These are phyloP conservation scores for Vanrija humicola DNA, from an alignment of 1,284 basidiomycete genomes.

Conservation along the genomic window DNA sequence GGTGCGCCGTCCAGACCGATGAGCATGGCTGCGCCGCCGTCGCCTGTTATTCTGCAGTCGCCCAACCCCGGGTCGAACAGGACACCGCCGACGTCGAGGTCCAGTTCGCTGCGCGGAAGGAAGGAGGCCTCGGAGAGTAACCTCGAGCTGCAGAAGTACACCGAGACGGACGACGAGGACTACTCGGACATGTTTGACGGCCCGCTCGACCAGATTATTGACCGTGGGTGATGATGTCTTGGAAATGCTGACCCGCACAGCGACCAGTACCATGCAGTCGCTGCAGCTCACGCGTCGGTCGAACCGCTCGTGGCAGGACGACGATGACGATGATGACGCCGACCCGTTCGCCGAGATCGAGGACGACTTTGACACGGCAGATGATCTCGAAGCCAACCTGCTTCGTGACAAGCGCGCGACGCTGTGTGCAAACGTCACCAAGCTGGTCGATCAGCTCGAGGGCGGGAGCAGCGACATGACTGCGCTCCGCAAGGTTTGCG, in stretches of 20 bases:
- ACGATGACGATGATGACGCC: constrained; percentile 83
- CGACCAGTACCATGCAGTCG: constrained; percentile 16
- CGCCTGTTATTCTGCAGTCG: too few relatives aligned
- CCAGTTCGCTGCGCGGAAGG: constrained; percentile 28
- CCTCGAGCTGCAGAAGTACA: constrained; percentile 65
- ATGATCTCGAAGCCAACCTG: constrained; percentile 81
- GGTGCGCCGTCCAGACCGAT: too few relatives aligned
- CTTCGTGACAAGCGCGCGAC: constrained; percentile 86
- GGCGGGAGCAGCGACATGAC: constrained; percentile 69
- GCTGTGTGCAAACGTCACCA: constrained; percentile 71
- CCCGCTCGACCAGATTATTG: background rate
- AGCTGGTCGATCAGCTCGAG: constrained; percentile 78
- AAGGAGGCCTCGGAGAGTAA: constrained; percentile 21
- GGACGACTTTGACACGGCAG: constrained; percentile 74
- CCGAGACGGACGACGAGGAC: constrained; percentile 77
- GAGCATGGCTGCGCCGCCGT: too few relatives aligned
- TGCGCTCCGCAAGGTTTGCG: constrained; percentile 74
- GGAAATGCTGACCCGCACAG: constrained; percentile 2
- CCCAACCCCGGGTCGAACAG: background rate
- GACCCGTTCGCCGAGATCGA: constrained; percentile 97
- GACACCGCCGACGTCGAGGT: constrained; percentile 37
- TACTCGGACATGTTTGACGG: constrained; percentile 81
- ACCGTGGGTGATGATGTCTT: background rate
- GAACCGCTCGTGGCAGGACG: constrained; percentile 79
- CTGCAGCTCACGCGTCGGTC: constrained; percentile 70